Conservation (phyloP, 2,329 filamentous ascomycete genomes). For the Hymenoscyphus repandus region DNA sequence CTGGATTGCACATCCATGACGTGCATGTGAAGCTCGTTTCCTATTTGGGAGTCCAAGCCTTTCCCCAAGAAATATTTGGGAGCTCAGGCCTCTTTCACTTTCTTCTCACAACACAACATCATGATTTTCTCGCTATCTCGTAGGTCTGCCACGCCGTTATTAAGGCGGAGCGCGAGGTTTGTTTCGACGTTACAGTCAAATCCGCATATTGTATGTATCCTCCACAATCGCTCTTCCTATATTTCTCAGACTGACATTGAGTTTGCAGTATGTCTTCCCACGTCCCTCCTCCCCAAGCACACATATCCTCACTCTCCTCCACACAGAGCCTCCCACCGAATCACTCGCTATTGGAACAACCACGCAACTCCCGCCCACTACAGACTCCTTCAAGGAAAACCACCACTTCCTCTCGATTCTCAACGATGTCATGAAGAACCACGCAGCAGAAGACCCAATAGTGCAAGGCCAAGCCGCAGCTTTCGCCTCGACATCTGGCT, state of each 20-base stretch:
- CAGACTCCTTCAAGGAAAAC: constrained; percentile 55
- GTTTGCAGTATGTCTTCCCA: constrained; percentile 52
- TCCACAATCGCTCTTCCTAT: background rate
- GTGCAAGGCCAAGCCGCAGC: constrained; percentile 53
- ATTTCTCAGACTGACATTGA: background rate
- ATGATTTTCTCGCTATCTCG: constrained; percentile 15
- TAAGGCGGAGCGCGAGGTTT: constrained; percentile 10
- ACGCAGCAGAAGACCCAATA: constrained; percentile 52
- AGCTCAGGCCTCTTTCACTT: background rate
- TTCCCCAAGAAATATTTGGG: background rate
- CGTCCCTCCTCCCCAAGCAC: constrained; percentile 35
- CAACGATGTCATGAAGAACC: constrained; percentile 48
- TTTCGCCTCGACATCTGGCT: constrained; percentile 53
- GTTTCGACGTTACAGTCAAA: constrained; percentile 28
- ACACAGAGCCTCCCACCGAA: constrained; percentile 48
- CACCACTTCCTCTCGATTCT: constrained; percentile 53
- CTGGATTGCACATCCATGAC: constrained; percentile 9
- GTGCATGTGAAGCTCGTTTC: constrained; percentile 9
- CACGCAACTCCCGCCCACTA: constrained; percentile 54
- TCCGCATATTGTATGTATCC: constrained; percentile 26
- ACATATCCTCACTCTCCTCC: constrained; percentile 55
- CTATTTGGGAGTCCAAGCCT: constrained; percentile 2
- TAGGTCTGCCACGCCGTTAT: constrained; percentile 8
- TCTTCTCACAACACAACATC: background rate
- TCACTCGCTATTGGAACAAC: constrained; percentile 55